These are phyloP conservation scores for Verticillium longisporum DNA, from an alignment of 2,329 filamentous ascomycete species.

Conservation along the genomic window DNA sequence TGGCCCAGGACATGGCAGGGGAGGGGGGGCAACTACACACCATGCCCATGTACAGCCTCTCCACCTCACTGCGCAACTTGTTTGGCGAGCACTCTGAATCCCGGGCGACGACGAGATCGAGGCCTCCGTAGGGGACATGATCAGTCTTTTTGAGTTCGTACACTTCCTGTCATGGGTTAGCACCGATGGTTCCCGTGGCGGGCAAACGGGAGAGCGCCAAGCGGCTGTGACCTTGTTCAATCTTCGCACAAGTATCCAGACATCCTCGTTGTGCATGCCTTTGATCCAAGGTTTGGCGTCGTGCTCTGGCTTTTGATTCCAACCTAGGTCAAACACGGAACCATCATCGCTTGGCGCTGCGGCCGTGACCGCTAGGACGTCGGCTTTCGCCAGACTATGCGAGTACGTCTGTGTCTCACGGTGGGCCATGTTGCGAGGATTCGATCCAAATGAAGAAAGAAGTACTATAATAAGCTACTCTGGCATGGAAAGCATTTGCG, in stretches of 20 bases:
- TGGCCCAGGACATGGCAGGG: background rate
- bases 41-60: conserved; percentile 58
- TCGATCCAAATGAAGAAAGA: background rate
- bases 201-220: background rate
- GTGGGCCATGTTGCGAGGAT: background rate
- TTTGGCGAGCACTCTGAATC: conserved; percentile 45
- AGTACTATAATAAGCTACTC: background rate
- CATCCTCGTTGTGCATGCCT: conserved; percentile 29
- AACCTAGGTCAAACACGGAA: background rate
- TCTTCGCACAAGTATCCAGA: conserved; percentile 53
- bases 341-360: background rate
- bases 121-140: conserved; percentile 42
- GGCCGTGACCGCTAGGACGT: background rate
- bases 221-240: conserved; percentile 49
- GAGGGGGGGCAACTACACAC: background rate
- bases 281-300: background rate
- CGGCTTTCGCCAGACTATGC: background rate
- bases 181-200: background rate
- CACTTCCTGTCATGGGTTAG: conserved; percentile 27
- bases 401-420: background rate
- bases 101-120: conserved; percentile 56
- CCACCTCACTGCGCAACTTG: conserved; percentile 26
- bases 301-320: background rate
- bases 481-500: background rate
- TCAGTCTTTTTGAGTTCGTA: conserved; percentile 46